phyloP scores from a whole-genome alignment of 2,329 filamentous ascomycete genomes.

The Colletotrichum acutatum region DNA sequence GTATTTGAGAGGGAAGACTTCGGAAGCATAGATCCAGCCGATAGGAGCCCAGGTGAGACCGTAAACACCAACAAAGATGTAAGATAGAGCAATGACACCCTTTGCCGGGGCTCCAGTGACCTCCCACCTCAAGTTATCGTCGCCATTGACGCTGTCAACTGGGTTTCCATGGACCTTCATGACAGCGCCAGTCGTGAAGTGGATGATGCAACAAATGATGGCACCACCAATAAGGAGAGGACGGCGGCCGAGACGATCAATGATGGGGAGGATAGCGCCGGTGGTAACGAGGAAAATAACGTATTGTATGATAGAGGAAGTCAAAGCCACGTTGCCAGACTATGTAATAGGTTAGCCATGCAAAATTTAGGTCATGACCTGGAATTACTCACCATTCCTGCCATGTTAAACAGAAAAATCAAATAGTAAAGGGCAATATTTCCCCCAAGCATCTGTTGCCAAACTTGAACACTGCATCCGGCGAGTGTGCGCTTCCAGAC shows the following conservation, averaged over 20 bases:
- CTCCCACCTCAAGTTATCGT: slow-evolving; percentile 57
- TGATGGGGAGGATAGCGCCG: slow-evolving; percentile 58
- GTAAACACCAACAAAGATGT: slow-evolving; percentile 54
- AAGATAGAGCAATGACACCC: slow-evolving; percentile 61
- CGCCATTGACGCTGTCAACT: slow-evolving; percentile 56
- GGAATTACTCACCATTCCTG: too few relatives aligned
- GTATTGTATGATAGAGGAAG: slow-evolving; percentile 65
- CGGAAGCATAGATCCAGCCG: slow-evolving; percentile 46
- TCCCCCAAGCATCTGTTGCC: slow-evolving; percentile 66
- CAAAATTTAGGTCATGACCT: too few relatives aligned
- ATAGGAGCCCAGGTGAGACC: slow-evolving; percentile 47
- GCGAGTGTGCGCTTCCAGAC: slow-evolving; percentile 64
- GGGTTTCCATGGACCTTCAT: slow-evolving; percentile 60
- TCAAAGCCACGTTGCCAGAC: slow-evolving; percentile 48
- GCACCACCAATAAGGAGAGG: slow-evolving; percentile 58
- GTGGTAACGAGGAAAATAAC: slow-evolving; percentile 66
- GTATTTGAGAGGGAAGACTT: slow-evolving; percentile 56
- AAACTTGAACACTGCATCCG: slow-evolving; percentile 64
- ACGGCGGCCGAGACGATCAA: slow-evolving; percentile 61
- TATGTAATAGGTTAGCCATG: slow-evolving; percentile 13
- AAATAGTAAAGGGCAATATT: slow-evolving; percentile 68
- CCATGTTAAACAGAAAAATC: too few relatives aligned
- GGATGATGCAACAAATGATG: slow-evolving; percentile 55
- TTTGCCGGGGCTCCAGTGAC: slow-evolving; percentile 57
- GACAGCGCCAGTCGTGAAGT: slow-evolving; percentile 59